Evolutionary conservation across 2,329 filamentous ascomycete species (phyloP).

Genomic region (Aspergillus sp.): DNA sequence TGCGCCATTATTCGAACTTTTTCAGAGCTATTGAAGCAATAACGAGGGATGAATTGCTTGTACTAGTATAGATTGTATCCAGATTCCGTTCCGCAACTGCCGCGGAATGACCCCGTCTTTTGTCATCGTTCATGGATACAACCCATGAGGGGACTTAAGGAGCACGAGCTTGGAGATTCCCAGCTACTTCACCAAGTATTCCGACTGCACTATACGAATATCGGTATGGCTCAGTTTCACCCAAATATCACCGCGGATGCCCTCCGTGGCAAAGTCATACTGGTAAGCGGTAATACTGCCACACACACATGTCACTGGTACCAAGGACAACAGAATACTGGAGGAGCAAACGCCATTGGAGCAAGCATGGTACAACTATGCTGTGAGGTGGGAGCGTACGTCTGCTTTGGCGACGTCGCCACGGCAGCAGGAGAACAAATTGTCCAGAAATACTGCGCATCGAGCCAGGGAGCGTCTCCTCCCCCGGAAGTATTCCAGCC

Average conservation of each 20-base stretch:
- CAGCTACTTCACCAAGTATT: no score
- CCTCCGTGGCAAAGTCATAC: slow-evolving; percentile 11
- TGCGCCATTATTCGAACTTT: no score
- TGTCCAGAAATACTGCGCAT: slow-evolving; percentile 8
- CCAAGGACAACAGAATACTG: slow-evolving; percentile 10
- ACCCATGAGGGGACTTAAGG: no score
- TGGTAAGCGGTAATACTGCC: slow-evolving; percentile 10
- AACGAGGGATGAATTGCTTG: no score
- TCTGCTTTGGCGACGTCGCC: slow-evolving; percentile 38
- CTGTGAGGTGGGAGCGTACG: slow-evolving; percentile 30
- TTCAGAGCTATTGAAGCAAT: no score
- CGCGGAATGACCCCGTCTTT: no score
- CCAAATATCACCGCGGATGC: slow-evolving; percentile 7
- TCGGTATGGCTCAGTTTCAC: slow-evolving; percentile 7
- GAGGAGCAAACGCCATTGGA: slow-evolving; percentile 39
- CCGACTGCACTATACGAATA: no score
- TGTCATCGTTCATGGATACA: no score
- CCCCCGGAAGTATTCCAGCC: slow-evolving; percentile 31
- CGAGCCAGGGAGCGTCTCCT: slow-evolving; percentile 12
- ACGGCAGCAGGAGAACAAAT: slow-evolving; percentile 24
- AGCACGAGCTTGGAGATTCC: no score
- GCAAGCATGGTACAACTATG: slow-evolving; percentile 33
- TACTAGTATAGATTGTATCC: no score
- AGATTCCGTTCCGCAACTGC: no score
- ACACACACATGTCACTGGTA: neutral